Evolutionary conservation across 2,329 filamentous ascomycete species (phyloP).

Genomic region (Westerdykella ornata): DNA sequence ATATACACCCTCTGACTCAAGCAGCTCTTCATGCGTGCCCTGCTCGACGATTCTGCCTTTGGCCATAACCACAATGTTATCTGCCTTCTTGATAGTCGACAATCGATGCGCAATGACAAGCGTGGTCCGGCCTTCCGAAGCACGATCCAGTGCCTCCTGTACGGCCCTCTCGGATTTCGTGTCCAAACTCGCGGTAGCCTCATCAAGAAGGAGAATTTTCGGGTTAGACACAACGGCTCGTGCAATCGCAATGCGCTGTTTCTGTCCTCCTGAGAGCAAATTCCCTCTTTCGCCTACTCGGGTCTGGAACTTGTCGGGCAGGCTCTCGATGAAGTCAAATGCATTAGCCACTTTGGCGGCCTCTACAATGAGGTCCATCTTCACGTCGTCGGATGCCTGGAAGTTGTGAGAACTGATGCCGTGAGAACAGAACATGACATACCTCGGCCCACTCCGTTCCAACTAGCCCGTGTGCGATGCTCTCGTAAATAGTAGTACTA

Average conservation of each 20-base stretch:
- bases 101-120: constrained; percentile 94
- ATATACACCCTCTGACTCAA: constrained; percentile 67
- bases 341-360: constrained; percentile 90
- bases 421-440: constrained; percentile 1
- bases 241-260: constrained; percentile 93
- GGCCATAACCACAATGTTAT: constrained; percentile 94
- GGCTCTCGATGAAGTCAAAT: constrained; percentile 75
- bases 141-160: constrained; percentile 83
- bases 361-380: constrained; percentile 64
- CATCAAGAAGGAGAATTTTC: constrained; percentile 85
- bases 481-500: constrained; percentile 78
- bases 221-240: constrained; percentile 85
- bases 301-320: constrained; percentile 87
- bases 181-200: constrained; percentile 89
- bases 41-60: constrained; percentile 84
- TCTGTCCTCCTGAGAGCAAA: constrained; percentile 87
- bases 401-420: background rate
- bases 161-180: constrained; percentile 93
- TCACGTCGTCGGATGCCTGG: constrained; percentile 52
- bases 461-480: constrained; percentile 85
- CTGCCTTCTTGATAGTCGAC: constrained; percentile 86
- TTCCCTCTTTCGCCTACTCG: constrained; percentile 95
- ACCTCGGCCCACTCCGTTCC: constrained; percentile 70
- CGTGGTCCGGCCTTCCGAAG: constrained; percentile 79
- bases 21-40: constrained; percentile 74